Base-by-base conservation (phyloP, 1,284 basidiomycete genomes). In the Leccinum subrobustum region DNA sequence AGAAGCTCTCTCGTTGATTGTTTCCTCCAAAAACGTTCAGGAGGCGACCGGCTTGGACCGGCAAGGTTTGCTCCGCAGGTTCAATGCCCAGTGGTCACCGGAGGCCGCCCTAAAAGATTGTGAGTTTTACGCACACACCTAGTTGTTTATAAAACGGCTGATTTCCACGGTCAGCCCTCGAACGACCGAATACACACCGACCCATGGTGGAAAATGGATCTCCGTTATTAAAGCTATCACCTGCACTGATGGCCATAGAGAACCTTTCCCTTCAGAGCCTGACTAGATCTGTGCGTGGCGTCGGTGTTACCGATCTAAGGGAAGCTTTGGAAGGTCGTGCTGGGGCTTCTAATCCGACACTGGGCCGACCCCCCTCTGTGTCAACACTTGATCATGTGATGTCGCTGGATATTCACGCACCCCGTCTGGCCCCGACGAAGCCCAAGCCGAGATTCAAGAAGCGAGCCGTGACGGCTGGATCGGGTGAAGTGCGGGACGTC, bases 211-310 rank as follows among this genome's bases (percentile, higher is more conserved):
- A 92, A 64, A 86, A 85, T 27, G 76, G 86, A 52, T 85, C 88
- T 1, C 85, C 89, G 4, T 80, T 93, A 55, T 81, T 92, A 61
- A 91, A 88, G 71, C 84, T 93, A 37, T 89, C 91, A 3, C 91
- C 89, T 47, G 86, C 88, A 14, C 77, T 95, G 60, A 95, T 94
- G 92, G 89, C 91, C 63, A 91, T 92, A 61, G 91, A 94, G 64
- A 95, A 95, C 72, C 78, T 91, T 25, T 95, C 92, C 4, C 79
- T 93, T 56, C 89, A 91, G 69, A 93, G 90, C 65, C 77, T 95
- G 58, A 83, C 87, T 37, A 84, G 89, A 54, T 89, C 89, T 4
- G 82, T 85, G 7, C 82, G 87, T 64, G 87, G 87, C 2, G 86
- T 95, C 8, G 94, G 94, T 29, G 93, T 96, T 12, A 87, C 84